phyloP scores from a whole-genome alignment of 805 yeast genomes.

The Monosporozyma servazzii region DNA sequence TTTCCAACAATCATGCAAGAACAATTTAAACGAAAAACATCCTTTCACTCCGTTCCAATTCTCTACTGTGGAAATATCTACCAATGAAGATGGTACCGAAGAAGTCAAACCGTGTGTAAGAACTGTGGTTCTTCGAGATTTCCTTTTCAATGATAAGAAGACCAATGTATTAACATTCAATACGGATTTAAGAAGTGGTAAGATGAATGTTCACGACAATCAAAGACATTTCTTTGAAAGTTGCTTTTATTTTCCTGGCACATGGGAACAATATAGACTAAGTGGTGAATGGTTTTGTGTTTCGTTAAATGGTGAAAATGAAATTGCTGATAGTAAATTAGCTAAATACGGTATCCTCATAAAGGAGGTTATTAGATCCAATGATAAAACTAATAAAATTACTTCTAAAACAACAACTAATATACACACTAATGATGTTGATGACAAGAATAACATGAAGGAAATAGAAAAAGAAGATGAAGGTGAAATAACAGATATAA shows the following conservation, averaged over 20 bases:
- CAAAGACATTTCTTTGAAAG: conserved; percentile 57
- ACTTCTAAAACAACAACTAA: background rate
- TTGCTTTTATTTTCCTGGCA: conserved; percentile 57
- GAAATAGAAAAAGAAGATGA: too few relatives aligned
- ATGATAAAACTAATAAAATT: background rate
- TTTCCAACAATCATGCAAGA: conserved; percentile 44
- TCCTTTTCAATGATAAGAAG: conserved; percentile 57
- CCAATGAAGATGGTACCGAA: background rate
- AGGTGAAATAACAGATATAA: background rate
- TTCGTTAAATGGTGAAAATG: conserved; percentile 14
- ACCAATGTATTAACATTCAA: conserved; percentile 61
- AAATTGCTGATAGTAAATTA: background rate
- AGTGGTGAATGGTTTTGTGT: conserved; percentile 54
- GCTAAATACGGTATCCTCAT: conserved; percentile 4
- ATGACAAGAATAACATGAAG: conserved; percentile 1
- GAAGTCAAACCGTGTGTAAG: conserved; percentile 50
- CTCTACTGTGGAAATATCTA: conserved; percentile 44
- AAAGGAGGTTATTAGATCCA: background rate
- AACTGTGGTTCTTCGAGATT: conserved; percentile 66
- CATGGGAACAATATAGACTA: conserved; percentile 62
- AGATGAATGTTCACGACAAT: conserved; percentile 40
- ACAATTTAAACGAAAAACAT: conserved; percentile 34
- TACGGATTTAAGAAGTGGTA: conserved; percentile 63
- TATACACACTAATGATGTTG: background rate
- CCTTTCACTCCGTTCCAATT: conserved; percentile 53